These are phyloP conservation scores for Neofusicoccum cordaticola DNA, from an alignment of 2,329 filamentous ascomycete species.

Conservation along the genomic window DNA sequence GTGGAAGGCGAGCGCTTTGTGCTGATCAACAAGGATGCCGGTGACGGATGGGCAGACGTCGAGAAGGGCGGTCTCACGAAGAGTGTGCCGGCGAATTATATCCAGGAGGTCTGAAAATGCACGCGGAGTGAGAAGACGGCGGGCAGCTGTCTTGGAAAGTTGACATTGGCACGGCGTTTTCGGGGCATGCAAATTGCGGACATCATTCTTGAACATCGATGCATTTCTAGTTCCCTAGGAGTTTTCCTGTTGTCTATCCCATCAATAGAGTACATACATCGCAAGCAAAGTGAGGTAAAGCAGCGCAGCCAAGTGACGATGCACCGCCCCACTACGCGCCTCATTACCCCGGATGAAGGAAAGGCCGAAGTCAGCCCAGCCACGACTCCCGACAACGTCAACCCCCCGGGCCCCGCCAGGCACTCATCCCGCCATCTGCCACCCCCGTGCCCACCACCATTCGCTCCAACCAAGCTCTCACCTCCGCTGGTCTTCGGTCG, in stretches of 20 bases:
- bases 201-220: background rate
- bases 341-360: slow-evolving; percentile 16
- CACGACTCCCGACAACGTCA: slow-evolving; percentile 16
- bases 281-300: background rate
- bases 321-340: slow-evolving; percentile 4
- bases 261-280: background rate
- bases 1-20: slow-evolving; percentile 87
- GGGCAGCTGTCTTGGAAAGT: background rate
- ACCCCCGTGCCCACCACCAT: slow-evolving; percentile 12
- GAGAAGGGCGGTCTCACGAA: slow-evolving; percentile 83
- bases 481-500: slow-evolving; percentile 1
- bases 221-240: background rate
- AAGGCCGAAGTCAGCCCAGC: slow-evolving; percentile 13
- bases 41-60: slow-evolving; percentile 96
- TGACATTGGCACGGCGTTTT: slow-evolving; percentile 1
- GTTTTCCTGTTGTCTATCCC: background rate
- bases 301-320: background rate
- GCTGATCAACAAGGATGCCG: slow-evolving; percentile 78
- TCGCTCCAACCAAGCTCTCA: slow-evolving; percentile 1
- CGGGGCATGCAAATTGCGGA: background rate
- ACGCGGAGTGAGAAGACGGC: background rate
- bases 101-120: slow-evolving; percentile 60
- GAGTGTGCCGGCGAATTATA: slow-evolving; percentile 92
- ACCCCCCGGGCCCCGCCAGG: slow-evolving; percentile 16
- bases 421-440: slow-evolving; percentile 12